phyloP scores from a whole-genome alignment of 768 basidiomycete species.

The Pleurotus tuoliensis region DNA sequence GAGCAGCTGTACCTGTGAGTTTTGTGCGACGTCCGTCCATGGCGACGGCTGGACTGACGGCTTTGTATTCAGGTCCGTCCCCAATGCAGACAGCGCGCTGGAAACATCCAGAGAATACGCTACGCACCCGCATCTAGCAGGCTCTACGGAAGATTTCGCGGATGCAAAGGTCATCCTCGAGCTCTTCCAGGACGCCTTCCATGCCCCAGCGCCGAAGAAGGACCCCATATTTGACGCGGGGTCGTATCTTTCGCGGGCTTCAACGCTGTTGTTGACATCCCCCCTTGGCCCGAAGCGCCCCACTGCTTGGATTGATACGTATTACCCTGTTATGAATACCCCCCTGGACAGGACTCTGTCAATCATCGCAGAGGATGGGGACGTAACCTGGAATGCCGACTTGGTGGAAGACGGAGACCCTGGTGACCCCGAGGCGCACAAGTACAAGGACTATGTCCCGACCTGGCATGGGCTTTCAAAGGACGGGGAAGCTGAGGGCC shows the following conservation, averaged over 20 bases:
- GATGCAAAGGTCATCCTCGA: constrained; percentile 66
- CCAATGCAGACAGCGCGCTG: constrained; percentile 53
- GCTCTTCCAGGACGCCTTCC: constrained; percentile 65
- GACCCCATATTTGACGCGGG: constrained; percentile 73
- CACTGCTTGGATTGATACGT: constrained; percentile 79
- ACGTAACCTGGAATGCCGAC: constrained; percentile 62
- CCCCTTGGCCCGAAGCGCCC: constrained; percentile 41
- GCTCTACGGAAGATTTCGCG: constrained; percentile 53
- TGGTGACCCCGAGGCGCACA: constrained; percentile 67
- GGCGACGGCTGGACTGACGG: background rate
- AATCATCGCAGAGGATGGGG: constrained; percentile 55
- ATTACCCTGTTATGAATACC: constrained; percentile 86
- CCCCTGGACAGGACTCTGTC: constrained; percentile 66
- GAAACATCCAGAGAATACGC: constrained; percentile 56
- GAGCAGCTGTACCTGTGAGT: constrained; percentile 23
- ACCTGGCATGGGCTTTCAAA: constrained; percentile 86
- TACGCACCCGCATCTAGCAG: constrained; percentile 70
- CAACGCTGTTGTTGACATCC: constrained; percentile 55
- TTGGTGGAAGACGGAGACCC: constrained; percentile 69
- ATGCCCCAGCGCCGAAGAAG: constrained; percentile 36
- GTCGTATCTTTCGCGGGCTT: constrained; percentile 56
- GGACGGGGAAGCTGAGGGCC: constrained; percentile 69
- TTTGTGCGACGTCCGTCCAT: background rate
- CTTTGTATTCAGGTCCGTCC: constrained; percentile 40
- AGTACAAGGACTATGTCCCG: constrained; percentile 63